phyloP scores from a whole-genome alignment of 2,329 filamentous ascomycete genomes.

The Claviceps pazoutovae region DNA sequence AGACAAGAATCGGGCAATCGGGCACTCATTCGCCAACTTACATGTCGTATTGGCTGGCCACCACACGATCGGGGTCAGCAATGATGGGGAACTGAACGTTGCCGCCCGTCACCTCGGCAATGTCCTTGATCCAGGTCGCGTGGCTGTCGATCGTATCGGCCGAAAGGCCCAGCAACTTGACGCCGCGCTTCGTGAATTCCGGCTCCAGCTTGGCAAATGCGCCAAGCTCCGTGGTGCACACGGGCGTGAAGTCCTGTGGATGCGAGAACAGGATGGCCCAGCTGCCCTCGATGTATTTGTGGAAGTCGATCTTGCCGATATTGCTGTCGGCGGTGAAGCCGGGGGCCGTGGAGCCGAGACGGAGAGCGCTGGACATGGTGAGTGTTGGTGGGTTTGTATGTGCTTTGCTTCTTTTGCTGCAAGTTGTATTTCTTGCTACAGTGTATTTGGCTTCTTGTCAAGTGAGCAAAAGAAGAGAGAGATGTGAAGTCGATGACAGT shows the following conservation, averaged over 20 bases:
- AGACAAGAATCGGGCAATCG: not conserved
- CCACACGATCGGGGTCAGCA: conserved; percentile 63
- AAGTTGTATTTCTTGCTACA: no score
- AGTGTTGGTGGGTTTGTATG: conserved; percentile 11
- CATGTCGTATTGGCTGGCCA: conserved; percentile 70
- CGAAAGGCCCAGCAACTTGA: conserved; percentile 82
- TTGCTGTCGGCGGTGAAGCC: conserved; percentile 79
- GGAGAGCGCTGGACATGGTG: conserved; percentile 31
- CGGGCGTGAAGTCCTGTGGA: conserved; percentile 83
- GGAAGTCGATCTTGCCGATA: conserved; percentile 64
- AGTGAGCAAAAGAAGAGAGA: not conserved
- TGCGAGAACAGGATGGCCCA: conserved; percentile 79
- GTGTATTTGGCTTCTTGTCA: not conserved
- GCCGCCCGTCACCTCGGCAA: conserved; percentile 61
- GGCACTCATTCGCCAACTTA: conserved; percentile 23
- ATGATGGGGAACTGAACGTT: conserved; percentile 67
- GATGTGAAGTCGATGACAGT: not conserved
- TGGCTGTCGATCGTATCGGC: conserved; percentile 79
- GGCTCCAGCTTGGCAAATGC: conserved; percentile 81
- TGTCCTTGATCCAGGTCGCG: conserved; percentile 82
- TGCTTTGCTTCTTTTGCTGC: not conserved
- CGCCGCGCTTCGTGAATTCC: conserved; percentile 74
- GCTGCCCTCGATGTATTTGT: conserved; percentile 64
- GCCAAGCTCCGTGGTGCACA: conserved; percentile 91
- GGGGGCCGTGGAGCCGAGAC: conserved; percentile 54